Base-by-base conservation (phyloP, 805 yeast genomes). In the Candida ipomoeae region DNA sequence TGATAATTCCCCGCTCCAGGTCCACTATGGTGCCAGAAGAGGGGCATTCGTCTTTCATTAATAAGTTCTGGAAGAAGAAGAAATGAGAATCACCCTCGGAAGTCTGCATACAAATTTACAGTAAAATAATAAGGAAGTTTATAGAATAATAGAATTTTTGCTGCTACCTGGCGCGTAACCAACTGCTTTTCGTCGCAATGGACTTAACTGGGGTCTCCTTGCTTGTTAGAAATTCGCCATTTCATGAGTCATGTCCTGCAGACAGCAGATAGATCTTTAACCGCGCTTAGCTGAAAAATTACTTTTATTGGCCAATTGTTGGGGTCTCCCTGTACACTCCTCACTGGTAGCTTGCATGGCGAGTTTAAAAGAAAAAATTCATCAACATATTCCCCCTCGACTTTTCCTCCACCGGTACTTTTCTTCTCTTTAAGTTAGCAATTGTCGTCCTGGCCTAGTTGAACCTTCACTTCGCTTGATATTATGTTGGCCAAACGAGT, bases 271-370 rank as follows among this genome's bases (percentile, higher is more conserved):
- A 60, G 75, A 70, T 69, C 65, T 64, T 55, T 57, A 48, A 69
- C 73, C 75, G 75, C 75, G 75, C 73, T 66, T 68, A 68, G 52
- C 51, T 49, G 52, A 58, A 33, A 47, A 53, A 59, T 66, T 68
- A 67, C 73, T 58, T 56, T 62, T 62, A 64, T 65, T 60, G 63
- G 65, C 51, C 55, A 51, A 34, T 44, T 34, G 43, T 26, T 40
- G 46, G 21, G 32, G 45, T 21, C 38, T 15, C 45, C 32, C 45
- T 42, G 38, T 37, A 33, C 34, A 44, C 47, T 35, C 47, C 40
- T 26, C 18, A 18, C 35, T 14, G 18, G 34, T 44, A 34, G 10
- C 40, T 44, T 44, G 47, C 47, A 44, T 35, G 40, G 33, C 34
- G 47, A 35, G 17, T 34, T 34, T 44, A 35, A 44, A 34, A 35